Base-by-base conservation (phyloP, 441 rosid genomes). In the Flueggea neowawraea region DNA sequence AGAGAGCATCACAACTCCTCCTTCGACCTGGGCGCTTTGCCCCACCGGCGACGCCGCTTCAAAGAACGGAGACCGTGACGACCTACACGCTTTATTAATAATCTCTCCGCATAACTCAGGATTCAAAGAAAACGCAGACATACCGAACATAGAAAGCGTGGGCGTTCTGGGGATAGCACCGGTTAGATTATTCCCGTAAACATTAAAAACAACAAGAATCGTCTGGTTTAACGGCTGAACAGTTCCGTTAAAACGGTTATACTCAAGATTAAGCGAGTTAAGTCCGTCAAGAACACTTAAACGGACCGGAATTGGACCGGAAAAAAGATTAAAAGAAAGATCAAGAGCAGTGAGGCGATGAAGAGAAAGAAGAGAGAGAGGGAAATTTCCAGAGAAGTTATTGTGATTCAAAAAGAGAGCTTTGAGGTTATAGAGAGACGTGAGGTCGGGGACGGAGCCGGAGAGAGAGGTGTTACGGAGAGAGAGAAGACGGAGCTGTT, bases 371-470 rank as follows among this genome's bases (percentile, higher is more conserved):
- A 93, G n/a, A 5, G 89, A 81, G 16, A 72, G 60, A 41, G 96
- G 85, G 58, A 88, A 73, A 13, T 76, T 44, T 48, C 87, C 90
- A 43, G 90, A 82, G 74, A 93, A 88, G 45, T 41, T 55, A 70
- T 90, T 93, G 12, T 41, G 70, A 70, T 66, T 60, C 16, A 92
- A 70, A 54, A 64, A 69, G 31, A 92, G 81, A 22, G 94, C 73
- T 63, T 77, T 78, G 60, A 92, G 86, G 71, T 81, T 82, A 59
- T 45, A 9, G n/a, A 92, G 88, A 28, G 73, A 31, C 48, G 96
- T 86, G 33, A 92, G 76, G 69, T 92, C 96, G 17, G 98, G 96
- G 56, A 88, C 10, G 3, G 92, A 85, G 41, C 98, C 98, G 60
- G 75, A 73, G 62, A 93, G 84, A 12, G 96, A 90, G 89, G 90